A percentile compares a stretch with the other conserved stretches of the same genome.
phyloP scores from a whole-genome alignment of 331 rosid genomes.

The Acacia pycnantha region DNA sequence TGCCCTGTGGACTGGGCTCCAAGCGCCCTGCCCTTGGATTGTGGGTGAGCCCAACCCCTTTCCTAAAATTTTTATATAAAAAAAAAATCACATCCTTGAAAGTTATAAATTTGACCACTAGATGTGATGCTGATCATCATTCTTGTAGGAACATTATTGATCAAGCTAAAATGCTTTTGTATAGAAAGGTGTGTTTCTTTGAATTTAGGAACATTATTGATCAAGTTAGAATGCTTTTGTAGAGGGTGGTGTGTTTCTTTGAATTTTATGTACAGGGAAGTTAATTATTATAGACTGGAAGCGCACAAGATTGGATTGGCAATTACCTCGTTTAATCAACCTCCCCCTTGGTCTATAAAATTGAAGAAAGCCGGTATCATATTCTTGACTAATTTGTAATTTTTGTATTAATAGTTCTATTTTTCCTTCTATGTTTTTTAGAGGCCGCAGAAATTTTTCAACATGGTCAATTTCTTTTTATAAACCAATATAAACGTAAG shows the following conservation, averaged over 20 bases:
- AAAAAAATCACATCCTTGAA: no score
- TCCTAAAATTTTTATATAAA: no score
- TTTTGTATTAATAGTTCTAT: neutral
- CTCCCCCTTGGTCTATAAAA: neutral
- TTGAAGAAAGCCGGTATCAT: neutral
- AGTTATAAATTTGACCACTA: neutral
- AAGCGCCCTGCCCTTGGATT: no score
- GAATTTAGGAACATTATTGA: no score
- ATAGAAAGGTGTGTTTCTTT: neutral
- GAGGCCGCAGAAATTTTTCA: neutral
- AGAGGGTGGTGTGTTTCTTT: no score
- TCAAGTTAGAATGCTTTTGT: no score
- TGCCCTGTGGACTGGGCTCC: no score
- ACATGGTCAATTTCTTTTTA: neutral
- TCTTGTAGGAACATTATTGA: neutral
- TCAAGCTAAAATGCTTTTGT: neutral
- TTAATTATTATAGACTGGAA: neutral
- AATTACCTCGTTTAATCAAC: neutral
- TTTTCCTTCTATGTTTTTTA: neutral
- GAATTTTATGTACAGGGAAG: neutral
- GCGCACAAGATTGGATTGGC: no score
- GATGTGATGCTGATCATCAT: neutral
- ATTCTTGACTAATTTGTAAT: neutral
- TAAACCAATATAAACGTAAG: neutral
- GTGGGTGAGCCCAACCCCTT: no score